Evolutionary conservation across 2,329 filamentous ascomycete genomes (phyloP).

Genomic region (Aspergillus nomiae): DNA sequence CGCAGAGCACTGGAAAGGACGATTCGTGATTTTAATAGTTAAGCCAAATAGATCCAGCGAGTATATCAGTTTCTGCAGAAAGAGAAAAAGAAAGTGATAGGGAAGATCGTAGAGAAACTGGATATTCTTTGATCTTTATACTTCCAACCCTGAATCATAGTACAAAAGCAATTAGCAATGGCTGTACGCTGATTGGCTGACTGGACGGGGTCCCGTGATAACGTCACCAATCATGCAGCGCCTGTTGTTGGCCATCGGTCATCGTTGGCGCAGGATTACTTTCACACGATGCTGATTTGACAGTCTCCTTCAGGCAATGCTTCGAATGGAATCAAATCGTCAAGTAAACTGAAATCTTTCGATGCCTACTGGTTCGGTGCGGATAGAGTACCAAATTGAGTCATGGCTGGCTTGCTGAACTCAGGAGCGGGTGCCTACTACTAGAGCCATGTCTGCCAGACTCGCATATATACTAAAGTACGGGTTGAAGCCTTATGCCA

Average conservation of each 20-base stretch:
- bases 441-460: background rate
- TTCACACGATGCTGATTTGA: background rate
- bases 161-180: conserved; percentile 27
- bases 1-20: background rate
- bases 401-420: background rate
- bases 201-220: background rate
- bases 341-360: background rate
- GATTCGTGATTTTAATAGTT: background rate
- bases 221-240: background rate
- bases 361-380: background rate
- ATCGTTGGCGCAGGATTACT: background rate
- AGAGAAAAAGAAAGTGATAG: background rate
- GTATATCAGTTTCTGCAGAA: background rate
- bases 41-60: background rate
- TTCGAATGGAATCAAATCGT: background rate
- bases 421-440: background rate
- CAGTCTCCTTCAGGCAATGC: background rate
- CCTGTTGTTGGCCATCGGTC: background rate
- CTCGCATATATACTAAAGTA: background rate
- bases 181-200: conserved; percentile 25
- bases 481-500: too few species aligned
- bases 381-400: background rate
- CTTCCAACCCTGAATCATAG: background rate
- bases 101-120: background rate
- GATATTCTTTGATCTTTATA: conserved; percentile 17